Base-by-base conservation (phyloP, 768 basidiomycete genomes). In the Amanita rimosa region DNA sequence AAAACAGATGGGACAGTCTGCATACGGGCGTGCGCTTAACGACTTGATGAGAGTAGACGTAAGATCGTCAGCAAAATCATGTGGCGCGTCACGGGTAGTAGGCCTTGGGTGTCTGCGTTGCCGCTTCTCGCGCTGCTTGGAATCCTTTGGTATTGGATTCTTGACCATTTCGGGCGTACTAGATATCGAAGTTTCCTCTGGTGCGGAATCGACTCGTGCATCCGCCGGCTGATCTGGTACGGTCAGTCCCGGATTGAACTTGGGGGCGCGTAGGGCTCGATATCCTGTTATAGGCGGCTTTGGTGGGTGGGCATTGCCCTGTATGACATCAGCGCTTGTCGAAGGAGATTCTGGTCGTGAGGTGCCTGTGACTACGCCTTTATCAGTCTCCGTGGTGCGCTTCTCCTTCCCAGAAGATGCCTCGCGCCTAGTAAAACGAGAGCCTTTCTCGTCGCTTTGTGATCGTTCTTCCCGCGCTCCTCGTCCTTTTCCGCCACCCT, bases 1-100 rank as follows among this genome's bases (percentile, higher is more conserved):
- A 63, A 93, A 93, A 61, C 95, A 98, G 55, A 84, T 94, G 16
- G 79, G 69, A 55, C 88, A 91, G 58, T 90, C 88, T 0, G 79
- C 74, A 53, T 78, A 86, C 2, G 90, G 87, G 0, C 82, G 75
- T 0, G 75, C 76, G 53, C 78, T 75, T 24, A 93, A 70, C 4
- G 74, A 72, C 21, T 74, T 74, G 14, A 74, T 85, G 48, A 92
- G 76, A 3, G 71, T 75, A 4, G 86, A 87, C 0, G 87, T 86
- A 31, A 92, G 75, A 58, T 87, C 87, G 53, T 83, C 79, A 3
- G 68, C 61, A 13, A 52, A 33, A 6, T n/a, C n/a, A n/a, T 52
- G 50, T 8, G 14, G 33, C 6, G 6, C 5, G 34, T n/a, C n/a
- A n/a, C 0, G 41, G 5, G 24, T 4, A 7, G 37, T 27, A 27